Conservation (phyloP, 1,284 basidiomycete genomes). For the Ganoderma boninense region DNA sequence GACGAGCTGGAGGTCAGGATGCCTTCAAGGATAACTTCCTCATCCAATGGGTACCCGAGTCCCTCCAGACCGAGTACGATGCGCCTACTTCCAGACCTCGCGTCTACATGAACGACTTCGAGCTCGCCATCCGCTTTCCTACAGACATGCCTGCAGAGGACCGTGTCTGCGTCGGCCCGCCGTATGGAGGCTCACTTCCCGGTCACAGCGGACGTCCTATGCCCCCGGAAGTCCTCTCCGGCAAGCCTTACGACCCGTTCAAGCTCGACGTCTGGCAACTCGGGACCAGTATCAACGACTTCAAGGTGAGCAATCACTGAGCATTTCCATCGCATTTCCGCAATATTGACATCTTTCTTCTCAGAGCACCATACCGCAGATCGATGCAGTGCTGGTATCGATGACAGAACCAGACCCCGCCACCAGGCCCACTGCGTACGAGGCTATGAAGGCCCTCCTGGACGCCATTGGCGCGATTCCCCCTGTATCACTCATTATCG, state of each 20-base stretch:
- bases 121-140: conserved; percentile 14
- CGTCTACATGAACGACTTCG: conserved; percentile 26
- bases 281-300: not conserved
- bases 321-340: not conserved
- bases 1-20: conserved; percentile 8
- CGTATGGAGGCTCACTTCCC: conserved; percentile 7
- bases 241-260: conserved; percentile 29
- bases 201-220: conserved; percentile 24
- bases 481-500: not conserved
- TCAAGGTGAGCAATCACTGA: conserved; percentile 12
- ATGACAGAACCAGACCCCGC: not conserved
- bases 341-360: not conserved
- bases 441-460: not conserved
- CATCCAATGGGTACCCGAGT: conserved; percentile 24
- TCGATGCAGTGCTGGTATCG: conserved; percentile 3
- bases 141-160: conserved; percentile 23
- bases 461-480: not conserved
- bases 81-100: conserved; percentile 15
- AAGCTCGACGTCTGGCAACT: conserved; percentile 25
- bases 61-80: not conserved
- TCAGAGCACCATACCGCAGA: conserved; percentile 10
- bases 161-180: conserved; percentile 12
- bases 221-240: conserved; percentile 28
- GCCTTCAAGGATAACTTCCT: conserved; percentile 28
- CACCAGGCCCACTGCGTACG: not conserved